Evolutionary conservation across 2,329 filamentous ascomycete genomes (phyloP), one percentile per base, ranked within the genome.

Genomic region (Penicillium vulpinum): DNA sequence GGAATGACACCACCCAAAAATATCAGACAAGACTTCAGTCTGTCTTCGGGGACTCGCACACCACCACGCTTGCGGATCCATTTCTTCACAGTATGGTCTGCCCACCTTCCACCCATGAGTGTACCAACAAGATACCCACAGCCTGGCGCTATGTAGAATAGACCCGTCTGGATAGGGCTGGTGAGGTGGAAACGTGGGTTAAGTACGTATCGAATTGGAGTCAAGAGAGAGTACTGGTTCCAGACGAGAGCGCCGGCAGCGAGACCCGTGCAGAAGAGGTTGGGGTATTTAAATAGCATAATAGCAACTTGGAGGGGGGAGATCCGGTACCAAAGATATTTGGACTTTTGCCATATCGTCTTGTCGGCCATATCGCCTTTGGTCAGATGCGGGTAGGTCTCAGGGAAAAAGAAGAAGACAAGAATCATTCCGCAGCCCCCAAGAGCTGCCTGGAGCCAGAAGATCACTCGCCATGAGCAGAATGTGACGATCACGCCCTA

Each of bases 401-500:
- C 89, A 0, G 88, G 87, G 11, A 92, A 80, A 13, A 90, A 75
- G 63, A 90, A 85, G 62, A 85, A 81, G 31, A 89, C 81, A 0
- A 87, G 81, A 0, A 86, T 21, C 0, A 81, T 78, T 0, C 84
- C 86, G 0, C 82, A 68, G 2, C 83, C 88, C 0, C 86, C 86
- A 6, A 91, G 78, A 0, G 83, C 88, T 0, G 86, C 85, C 68
- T 92, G 89, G 0, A 92, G 77, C 86, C 88, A 92, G 75, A 91
- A 92, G 51, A 92, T 90, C 40, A 84, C 83, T 18, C 88, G 81
- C 90, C 90, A 93, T 2, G 81, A 83, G 7, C 81, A 80, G 72
- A 85, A 91, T 0, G 88, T 92, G 16, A 92, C 88, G 49, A 93
- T 90, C 43, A 91, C 85, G 24, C 89, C 90, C 53, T 89, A 85